phyloP scores from a whole-genome alignment of 768 basidiomycete species.

The Lactarius sanguifluus region DNA sequence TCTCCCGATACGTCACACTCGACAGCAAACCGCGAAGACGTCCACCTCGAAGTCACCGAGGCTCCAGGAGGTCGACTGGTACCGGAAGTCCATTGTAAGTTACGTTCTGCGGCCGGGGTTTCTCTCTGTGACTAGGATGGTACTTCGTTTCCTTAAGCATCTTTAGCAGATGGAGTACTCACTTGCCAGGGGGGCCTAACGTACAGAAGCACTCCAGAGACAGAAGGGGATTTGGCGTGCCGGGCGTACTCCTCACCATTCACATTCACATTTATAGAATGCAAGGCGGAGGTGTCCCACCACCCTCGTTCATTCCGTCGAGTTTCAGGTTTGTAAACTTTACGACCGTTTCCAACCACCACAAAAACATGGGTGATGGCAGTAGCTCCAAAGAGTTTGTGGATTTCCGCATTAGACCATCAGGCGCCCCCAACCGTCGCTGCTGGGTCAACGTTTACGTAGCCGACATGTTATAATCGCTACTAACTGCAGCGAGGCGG shows the following conservation, averaged over 20 bases:
- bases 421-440: conserved; percentile 18
- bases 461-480: conserved; percentile 26
- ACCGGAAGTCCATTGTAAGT: conserved; percentile 17
- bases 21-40: conserved; percentile 14
- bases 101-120: neutral
- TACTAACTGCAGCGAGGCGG: conserved; percentile 24
- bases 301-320: conserved; percentile 20
- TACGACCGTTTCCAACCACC: conserved; percentile 17
- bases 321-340: conserved; percentile 25
- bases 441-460: conserved; percentile 24
- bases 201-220: conserved; percentile 17
- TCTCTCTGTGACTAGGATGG: conserved; percentile 7
- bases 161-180: conserved; percentile 18
- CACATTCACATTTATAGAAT: conserved; percentile 27
- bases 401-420: conserved; percentile 18
- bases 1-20: neutral
- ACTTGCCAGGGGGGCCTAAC: conserved; percentile 8
- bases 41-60: conserved; percentile 13
- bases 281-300: conserved; percentile 15
- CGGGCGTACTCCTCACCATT: conserved; percentile 14
- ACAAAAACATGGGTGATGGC: conserved; percentile 20
- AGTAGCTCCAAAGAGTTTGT: conserved; percentile 7
- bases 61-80: conserved; percentile 10
- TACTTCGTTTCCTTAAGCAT: conserved; percentile 15
- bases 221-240: conserved; percentile 23